phyloP scores from a whole-genome alignment of 2,329 filamentous ascomycete species.

The Paecilomyces niveus region DNA sequence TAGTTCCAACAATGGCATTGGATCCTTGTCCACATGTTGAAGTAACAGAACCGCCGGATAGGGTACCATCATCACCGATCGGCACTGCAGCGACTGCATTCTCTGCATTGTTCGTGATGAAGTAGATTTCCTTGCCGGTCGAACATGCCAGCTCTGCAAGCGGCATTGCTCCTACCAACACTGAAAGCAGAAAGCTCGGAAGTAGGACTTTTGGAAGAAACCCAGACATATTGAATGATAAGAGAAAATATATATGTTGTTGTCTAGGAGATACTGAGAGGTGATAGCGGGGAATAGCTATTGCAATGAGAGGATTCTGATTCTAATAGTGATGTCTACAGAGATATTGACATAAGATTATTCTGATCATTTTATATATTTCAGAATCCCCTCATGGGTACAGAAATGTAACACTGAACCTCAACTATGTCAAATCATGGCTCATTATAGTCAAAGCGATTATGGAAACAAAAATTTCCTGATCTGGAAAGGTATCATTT shows the following conservation, averaged over 20 bases:
- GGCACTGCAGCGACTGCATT: conserved; percentile 47
- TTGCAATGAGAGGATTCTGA: not conserved
- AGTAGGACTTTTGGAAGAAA: not conserved
- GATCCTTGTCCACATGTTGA: conserved; percentile 44
- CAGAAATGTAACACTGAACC: not conserved
- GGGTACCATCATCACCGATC: conserved; percentile 40
- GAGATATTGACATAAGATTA: not conserved
- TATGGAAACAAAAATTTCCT: not conserved
- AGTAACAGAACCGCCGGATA: conserved; percentile 38
- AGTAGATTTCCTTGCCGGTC: conserved; percentile 44
- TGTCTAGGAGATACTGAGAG: not conserved
- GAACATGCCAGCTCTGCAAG: not conserved
- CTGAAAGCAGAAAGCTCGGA: not conserved
- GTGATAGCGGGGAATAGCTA: not conserved
- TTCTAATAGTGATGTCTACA: not conserved
- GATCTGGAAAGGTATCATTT: not conserved
- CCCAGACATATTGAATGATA: not conserved
- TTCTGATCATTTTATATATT: not conserved
- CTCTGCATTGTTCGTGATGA: conserved; percentile 47
- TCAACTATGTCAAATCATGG: not conserved
- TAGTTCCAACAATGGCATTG: conserved; percentile 30
- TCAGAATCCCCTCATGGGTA: not conserved
- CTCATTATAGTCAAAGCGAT: conserved; percentile 1
- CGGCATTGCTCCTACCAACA: not conserved
- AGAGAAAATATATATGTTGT: not conserved